A percentile compares a stretch with the other conserved stretches of the same genome.
Evolutionary conservation across 164 flowering plant genomes (phyloP).

Genomic region (Akebia trifoliata): DNA sequence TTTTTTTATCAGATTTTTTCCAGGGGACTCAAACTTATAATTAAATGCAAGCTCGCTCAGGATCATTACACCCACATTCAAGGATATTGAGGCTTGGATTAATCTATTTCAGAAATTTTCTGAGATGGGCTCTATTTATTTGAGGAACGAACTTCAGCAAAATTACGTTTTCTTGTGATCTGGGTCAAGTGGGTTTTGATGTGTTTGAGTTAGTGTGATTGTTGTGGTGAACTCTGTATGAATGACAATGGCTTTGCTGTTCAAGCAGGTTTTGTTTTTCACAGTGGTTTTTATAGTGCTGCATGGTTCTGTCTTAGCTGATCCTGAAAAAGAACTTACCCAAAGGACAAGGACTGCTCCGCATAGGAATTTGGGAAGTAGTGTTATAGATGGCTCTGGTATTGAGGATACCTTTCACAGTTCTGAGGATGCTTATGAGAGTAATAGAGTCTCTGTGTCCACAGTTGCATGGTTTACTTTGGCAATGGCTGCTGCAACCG

Average conservation of each 20-base stretch:
- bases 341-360: slow-evolving; percentile 50
- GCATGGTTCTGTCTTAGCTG: slow-evolving; percentile 24
- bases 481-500: slow-evolving; percentile 98
- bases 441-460: slow-evolving; percentile 60
- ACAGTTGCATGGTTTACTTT: slow-evolving; percentile 84
- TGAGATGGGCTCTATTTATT: too few species aligned
- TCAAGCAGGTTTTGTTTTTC: slow-evolving; percentile 21
- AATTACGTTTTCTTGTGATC: background rate
- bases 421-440: slow-evolving; percentile 28
- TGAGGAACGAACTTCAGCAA: too few species aligned
- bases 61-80: too few species aligned
- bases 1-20: too few species aligned
- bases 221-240: background rate
- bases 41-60: too few species aligned
- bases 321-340: slow-evolving; percentile 22
- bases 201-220: background rate
- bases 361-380: slow-evolving; percentile 31
- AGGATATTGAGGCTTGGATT: too few species aligned
- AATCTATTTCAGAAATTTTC: too few species aligned
- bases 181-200: background rate
- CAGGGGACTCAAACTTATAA: too few species aligned
- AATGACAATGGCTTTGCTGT: slow-evolving; percentile 8
- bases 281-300: slow-evolving; percentile 22
- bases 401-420: slow-evolving; percentile 28
- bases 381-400: slow-evolving; percentile 65